These are phyloP conservation scores for Chytriomyces hyalinus DNA, from an alignment of 192 early-diverging fungal species.

Conservation along the genomic window DNA sequence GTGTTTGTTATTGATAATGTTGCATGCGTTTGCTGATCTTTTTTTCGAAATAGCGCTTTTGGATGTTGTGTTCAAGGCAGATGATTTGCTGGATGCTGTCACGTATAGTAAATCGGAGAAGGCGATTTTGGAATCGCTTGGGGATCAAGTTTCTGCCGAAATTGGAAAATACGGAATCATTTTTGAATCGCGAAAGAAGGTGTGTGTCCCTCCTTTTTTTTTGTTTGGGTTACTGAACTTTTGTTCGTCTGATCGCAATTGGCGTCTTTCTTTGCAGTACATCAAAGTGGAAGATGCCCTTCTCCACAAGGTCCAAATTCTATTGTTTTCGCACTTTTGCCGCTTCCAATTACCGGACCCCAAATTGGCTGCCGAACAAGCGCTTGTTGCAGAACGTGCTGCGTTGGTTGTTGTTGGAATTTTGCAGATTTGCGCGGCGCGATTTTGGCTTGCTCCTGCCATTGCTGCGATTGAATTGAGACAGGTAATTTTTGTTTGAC, in stretches of 20 bases:
- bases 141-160: slow-evolving; percentile 9
- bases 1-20: not conserved
- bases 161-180: slow-evolving; percentile 16
- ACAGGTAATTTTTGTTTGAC: slow-evolving; percentile 59
- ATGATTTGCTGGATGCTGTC: slow-evolving; percentile 27
- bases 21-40: not conserved
- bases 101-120: slow-evolving; percentile 22
- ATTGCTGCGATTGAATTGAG: slow-evolving; percentile 78
- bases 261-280: slow-evolving; percentile 33
- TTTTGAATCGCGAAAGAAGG: slow-evolving; percentile 36
- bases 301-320: slow-evolving; percentile 57
- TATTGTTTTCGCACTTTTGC: slow-evolving; percentile 85
- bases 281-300: slow-evolving; percentile 48
- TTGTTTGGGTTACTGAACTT: not conserved
- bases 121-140: slow-evolving; percentile 11
- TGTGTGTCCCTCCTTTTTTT: not conserved
- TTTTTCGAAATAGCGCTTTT: slow-evolving; percentile 1
- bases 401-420: slow-evolving; percentile 83
- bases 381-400: slow-evolving; percentile 72
- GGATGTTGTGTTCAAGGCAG: slow-evolving; percentile 27
- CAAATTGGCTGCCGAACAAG: slow-evolving; percentile 53
- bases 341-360: slow-evolving; percentile 69
- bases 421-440: slow-evolving; percentile 83
- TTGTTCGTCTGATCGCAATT: not conserved
- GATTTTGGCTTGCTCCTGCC: slow-evolving; percentile 82